Percentiles rank a stretch among this genome's conserved stretches.
Evolutionary conservation across 768 basidiomycete species (phyloP).

Genomic region (Rhizopogon sp.): DNA sequence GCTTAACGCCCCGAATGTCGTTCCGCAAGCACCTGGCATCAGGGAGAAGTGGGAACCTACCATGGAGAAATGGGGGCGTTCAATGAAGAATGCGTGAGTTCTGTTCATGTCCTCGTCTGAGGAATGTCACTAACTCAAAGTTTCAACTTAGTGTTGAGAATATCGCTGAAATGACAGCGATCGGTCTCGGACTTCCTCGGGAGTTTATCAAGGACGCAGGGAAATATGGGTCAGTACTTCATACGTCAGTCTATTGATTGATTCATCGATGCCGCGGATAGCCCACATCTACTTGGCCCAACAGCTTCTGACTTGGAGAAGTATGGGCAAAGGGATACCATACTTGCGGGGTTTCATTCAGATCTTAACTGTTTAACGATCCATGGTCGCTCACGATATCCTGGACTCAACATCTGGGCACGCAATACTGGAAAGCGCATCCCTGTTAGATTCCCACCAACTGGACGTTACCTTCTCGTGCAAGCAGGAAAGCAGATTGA

Average conservation of each 20-base stretch:
- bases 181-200: constrained; percentile 72
- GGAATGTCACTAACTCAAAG: not conserved
- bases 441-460: constrained; percentile 78
- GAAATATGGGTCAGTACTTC: constrained; percentile 63
- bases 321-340: constrained; percentile 74
- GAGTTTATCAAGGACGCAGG: constrained; percentile 77
- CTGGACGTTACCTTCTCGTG: constrained; percentile 77
- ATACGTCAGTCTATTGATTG: not conserved
- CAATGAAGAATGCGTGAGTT: constrained; percentile 84
- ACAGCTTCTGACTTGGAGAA: constrained; percentile 87
- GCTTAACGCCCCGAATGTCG: constrained; percentile 77
- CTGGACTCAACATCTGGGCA: constrained; percentile 92
- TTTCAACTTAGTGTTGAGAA: constrained; percentile 59
- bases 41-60: constrained; percentile 59
- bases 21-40: constrained; percentile 59
- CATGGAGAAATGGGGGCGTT: constrained; percentile 83
- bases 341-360: constrained; percentile 91
- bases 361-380: constrained; percentile 95
- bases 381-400: constrained; percentile 80
- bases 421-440: constrained; percentile 90
- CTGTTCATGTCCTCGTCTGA: constrained; percentile 1
- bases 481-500: constrained; percentile 97
- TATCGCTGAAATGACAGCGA: constrained; percentile 83
- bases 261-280: constrained; percentile 15
- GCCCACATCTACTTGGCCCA: constrained; percentile 87